These are phyloP conservation scores for Prorocentrum cordatum DNA, from an alignment of 169 alveolate genomes.

Conservation along the genomic window DNA sequence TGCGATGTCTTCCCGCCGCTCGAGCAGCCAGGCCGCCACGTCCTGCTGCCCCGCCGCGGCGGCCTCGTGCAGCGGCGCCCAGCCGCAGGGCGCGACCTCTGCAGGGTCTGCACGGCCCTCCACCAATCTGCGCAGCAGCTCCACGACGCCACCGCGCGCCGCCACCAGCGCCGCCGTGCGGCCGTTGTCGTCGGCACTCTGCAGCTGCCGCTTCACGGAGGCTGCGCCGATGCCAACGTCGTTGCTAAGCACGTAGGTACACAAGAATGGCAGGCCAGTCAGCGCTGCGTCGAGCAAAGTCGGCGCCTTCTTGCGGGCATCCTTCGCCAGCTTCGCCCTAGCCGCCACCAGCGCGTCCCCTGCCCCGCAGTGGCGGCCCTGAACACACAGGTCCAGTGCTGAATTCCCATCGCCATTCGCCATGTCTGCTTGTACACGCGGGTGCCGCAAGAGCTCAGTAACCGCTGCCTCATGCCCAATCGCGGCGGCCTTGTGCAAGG, in stretches of 20 bases:
- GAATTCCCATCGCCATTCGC: conserved; percentile 1
- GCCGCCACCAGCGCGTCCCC: conserved; percentile 1
- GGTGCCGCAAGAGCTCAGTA: background rate
- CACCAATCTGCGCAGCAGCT: no score
- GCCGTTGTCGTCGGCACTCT: no score
- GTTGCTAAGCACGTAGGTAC: background rate
- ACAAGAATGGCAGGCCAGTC: conserved; percentile 4
- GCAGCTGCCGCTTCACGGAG: no score
- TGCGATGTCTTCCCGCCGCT: no score
- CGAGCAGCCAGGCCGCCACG: background rate
- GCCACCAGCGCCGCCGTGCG: no score
- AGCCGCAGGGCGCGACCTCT: background rate
- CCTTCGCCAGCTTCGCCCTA: conserved; percentile 13
- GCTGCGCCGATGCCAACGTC: no score
- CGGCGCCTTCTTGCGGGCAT: background rate
- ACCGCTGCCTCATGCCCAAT: background rate
- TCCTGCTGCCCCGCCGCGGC: background rate
- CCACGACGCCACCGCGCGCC: no score
- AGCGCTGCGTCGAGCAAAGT: background rate
- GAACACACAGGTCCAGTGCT: background rate
- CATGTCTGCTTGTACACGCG: background rate
- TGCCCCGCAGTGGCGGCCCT: background rate
- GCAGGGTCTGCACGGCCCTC: no score
- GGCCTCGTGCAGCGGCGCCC: background rate
- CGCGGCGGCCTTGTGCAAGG: background rate